phyloP scores from a whole-genome alignment of 306 rosid genomes.

The Pachyrhizus erosus region DNA sequence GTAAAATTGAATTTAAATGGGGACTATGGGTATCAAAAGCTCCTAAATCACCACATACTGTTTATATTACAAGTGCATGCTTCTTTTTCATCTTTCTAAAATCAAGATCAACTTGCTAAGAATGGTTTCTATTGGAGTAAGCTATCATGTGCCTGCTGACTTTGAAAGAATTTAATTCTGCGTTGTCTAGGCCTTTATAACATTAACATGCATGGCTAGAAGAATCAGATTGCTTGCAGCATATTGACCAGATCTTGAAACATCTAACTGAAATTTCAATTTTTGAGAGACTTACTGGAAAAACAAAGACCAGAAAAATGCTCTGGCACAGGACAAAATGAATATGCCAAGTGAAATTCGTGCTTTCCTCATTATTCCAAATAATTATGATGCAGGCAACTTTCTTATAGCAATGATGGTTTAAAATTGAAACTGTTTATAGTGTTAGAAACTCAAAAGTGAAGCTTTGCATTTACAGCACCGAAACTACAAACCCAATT shows the following conservation, averaged over 20 bases:
- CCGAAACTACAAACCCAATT: not conserved
- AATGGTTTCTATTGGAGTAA: not conserved
- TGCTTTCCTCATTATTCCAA: slow-evolving; percentile 25
- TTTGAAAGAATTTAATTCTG: slow-evolving; percentile 5
- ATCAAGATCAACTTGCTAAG: slow-evolving; percentile 15
- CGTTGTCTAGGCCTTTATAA: not conserved
- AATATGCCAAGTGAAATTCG: not conserved
- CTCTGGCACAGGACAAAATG: not conserved
- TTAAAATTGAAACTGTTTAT: slow-evolving; percentile 14
- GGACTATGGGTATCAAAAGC: slow-evolving; percentile 13
- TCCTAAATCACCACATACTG: not conserved
- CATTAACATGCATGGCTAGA: not conserved
- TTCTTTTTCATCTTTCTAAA: not conserved
- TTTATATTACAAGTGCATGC: not conserved
- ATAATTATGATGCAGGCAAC: slow-evolving; percentile 10
- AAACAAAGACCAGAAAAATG: not conserved
- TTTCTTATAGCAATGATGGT: slow-evolving; percentile 27
- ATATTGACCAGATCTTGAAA: not conserved
- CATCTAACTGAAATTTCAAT: not conserved
- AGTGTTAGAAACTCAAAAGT: not conserved
- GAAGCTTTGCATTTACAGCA: slow-evolving; percentile 6
- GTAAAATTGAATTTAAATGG: not conserved
- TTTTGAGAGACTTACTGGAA: not conserved
- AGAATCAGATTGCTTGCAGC: slow-evolving; percentile 22
- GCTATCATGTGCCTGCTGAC: not conserved